Evolutionary conservation across 345 rosid genomes (phyloP), one percentile per base, ranked within the genome.

Genomic region (Eucalyptus erythrocorys): DNA sequence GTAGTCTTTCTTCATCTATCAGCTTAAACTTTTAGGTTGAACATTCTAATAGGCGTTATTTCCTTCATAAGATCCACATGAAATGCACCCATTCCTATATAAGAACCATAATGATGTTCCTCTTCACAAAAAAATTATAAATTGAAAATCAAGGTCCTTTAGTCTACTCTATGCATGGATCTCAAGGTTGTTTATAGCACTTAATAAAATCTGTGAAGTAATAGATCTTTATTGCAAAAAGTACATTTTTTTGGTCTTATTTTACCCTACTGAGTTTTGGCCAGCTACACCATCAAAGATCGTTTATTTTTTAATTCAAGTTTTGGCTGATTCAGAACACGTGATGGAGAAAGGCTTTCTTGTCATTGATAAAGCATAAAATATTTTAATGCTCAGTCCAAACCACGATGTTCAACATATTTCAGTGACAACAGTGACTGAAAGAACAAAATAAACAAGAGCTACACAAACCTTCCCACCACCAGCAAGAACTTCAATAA

Each of bases 381-480:
- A 88, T 40, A 88, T 40, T 57, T 13, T 27, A 48, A 53, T 10
- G 21, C n/a, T 50, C 49, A 53, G 26, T 81, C 76, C 86, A 81
- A 81, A 43, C 34, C 59, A 87, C 14, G 81, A 17, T 40, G 84
- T 40, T 22, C 15, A 6, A 76, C 47, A 76, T 71, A 21, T 86
- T 51, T 51, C 61, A 48, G 61, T 86, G 43, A 50, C 26, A 49
- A 68, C 6, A 19, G 26, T 42, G 61, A 76, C 48, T 32, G 27
- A 50, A 76, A 68, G 24, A 87, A 55, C 59, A 86, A 86, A 86
- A 30, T 26, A 32, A 68, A 89, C 84, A 43, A 48, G 88, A 87
- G 85, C 61, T 81, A 87, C 55, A 92, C 98, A 88, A 92, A 97
- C 99, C 99, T 97, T 96, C 94, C 96, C 99, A 79, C 99, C 99